Conservation (phyloP, 768 basidiomycete genomes). For the Mycena indigotica region DNA sequence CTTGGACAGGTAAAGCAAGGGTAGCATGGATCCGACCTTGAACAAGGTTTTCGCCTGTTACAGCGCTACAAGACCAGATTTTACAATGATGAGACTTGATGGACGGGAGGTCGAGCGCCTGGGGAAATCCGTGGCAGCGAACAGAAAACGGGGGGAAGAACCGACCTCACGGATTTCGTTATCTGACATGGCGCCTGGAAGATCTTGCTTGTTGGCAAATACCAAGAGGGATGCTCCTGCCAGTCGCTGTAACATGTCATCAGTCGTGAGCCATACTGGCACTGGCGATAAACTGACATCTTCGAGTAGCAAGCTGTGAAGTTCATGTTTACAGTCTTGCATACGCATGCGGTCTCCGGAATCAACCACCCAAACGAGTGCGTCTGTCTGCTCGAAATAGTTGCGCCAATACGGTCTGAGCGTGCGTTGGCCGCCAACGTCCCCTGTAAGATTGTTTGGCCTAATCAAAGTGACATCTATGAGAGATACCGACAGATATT, state of each 20-base stretch:
- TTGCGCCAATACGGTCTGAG: constrained; percentile 98
- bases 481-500: constrained; percentile 66
- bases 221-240: constrained; percentile 95
- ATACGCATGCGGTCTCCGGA: constrained; percentile 90
- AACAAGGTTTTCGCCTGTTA: constrained; percentile 83
- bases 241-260: constrained; percentile 63
- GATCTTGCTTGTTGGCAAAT: constrained; percentile 98
- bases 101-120: constrained; percentile 79
- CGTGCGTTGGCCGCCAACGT: constrained; percentile 95
- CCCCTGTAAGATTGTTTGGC: constrained; percentile 87
- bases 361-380: constrained; percentile 98
- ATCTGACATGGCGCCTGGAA: constrained; percentile 81
- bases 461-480: too few species aligned
- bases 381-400: constrained; percentile 99
- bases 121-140: constrained; percentile 6
- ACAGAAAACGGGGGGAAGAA: constrained; percentile 21
- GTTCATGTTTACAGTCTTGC: constrained; percentile 85
- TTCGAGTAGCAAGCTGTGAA: constrained; percentile 84
- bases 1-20: neutral
- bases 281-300: constrained; percentile 62
- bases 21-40: constrained; percentile 42
- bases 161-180: constrained; percentile 82
- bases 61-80: constrained; percentile 89
- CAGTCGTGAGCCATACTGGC: too few species aligned
- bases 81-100: constrained; percentile 91